A percentile compares a stretch with the other conserved stretches of the same genome.
These are phyloP conservation scores for Talaromyces sp. DNA, from an alignment of 2,329 filamentous ascomycete species.

Conservation along the genomic window DNA sequence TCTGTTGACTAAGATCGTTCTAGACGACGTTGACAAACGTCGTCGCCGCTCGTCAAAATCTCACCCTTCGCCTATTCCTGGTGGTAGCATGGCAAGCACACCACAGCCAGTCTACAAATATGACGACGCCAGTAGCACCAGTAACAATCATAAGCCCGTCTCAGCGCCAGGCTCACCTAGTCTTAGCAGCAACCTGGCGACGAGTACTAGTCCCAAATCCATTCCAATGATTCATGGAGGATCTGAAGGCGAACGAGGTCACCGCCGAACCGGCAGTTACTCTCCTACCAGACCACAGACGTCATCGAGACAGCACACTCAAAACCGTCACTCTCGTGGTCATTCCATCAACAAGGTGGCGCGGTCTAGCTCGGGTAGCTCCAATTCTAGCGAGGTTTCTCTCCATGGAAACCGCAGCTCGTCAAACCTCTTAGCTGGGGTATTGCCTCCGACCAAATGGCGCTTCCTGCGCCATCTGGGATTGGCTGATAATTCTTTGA, in stretches of 20 bases:
- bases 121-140: constrained; percentile 54
- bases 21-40: constrained; percentile 94
- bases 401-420: constrained; percentile 62
- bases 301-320: constrained; percentile 53
- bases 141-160: constrained; percentile 51
- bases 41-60: constrained; percentile 83
- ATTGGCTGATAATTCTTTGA: constrained; percentile 86
- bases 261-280: constrained; percentile 64
- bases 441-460: constrained; percentile 86
- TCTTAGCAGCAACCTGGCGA: constrained; percentile 47
- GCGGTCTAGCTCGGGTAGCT: constrained; percentile 88
- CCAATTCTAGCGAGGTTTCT: constrained; percentile 69
- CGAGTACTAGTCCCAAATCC: constrained; percentile 51
- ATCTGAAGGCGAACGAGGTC: constrained; percentile 46
- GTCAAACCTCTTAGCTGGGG: constrained; percentile 70
- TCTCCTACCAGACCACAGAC: constrained; percentile 76
- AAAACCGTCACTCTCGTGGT: constrained; percentile 63
- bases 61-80: constrained; percentile 73
- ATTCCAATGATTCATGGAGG: constrained; percentile 55
- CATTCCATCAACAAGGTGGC: constrained; percentile 68
- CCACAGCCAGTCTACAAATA: constrained; percentile 60
- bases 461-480: constrained; percentile 89
- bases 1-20: constrained; percentile 84
- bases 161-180: constrained; percentile 68
- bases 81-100: constrained; percentile 60